A percentile compares a stretch with the other conserved stretches of the same genome.
phyloP scores from a whole-genome alignment of 1,284 basidiomycete genomes.

The Ustilago esculenta region DNA sequence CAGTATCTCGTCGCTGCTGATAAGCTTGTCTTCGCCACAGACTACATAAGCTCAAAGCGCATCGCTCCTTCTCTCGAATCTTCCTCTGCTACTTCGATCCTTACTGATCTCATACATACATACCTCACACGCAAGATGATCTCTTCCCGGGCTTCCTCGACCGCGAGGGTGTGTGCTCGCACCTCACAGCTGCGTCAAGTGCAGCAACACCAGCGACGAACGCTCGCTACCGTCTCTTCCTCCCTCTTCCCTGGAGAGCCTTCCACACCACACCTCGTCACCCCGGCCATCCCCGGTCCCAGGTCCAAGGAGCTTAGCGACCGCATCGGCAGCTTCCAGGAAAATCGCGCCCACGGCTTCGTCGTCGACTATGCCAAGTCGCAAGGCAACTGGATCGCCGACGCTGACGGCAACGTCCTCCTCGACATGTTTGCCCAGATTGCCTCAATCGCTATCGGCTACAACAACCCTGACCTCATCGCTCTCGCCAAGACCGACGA shows the following conservation, averaged over 20 bases:
- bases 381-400: constrained; percentile 69
- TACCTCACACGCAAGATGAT: constrained; percentile 31
- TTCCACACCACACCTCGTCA: constrained; percentile 43
- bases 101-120: too few relatives aligned
- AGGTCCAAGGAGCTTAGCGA: constrained; percentile 55
- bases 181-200: constrained; percentile 1
- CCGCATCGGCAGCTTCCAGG: constrained; percentile 68
- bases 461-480: constrained; percentile 70
- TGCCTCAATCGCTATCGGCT: constrained; percentile 67
- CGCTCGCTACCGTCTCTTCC: constrained; percentile 31
- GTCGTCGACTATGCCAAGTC: constrained; percentile 68
- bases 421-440: constrained; percentile 72
- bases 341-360: constrained; percentile 68
- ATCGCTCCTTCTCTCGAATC: background rate
- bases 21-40: background rate
- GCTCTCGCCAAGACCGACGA: constrained; percentile 66
- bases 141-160: constrained; percentile 9
- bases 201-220: constrained; percentile 23
- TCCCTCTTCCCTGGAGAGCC: constrained; percentile 63
- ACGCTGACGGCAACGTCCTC: constrained; percentile 71
- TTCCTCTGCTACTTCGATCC: background rate
- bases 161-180: constrained; percentile 15
- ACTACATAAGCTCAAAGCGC: background rate
- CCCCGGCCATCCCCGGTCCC: constrained; percentile 64
- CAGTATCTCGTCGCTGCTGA: background rate